Percentiles rank a stretch among this genome's conserved stretches.
Conservation (phyloP, 352 stramenopile genomes). For the Globisporangium irregulare region DNA sequence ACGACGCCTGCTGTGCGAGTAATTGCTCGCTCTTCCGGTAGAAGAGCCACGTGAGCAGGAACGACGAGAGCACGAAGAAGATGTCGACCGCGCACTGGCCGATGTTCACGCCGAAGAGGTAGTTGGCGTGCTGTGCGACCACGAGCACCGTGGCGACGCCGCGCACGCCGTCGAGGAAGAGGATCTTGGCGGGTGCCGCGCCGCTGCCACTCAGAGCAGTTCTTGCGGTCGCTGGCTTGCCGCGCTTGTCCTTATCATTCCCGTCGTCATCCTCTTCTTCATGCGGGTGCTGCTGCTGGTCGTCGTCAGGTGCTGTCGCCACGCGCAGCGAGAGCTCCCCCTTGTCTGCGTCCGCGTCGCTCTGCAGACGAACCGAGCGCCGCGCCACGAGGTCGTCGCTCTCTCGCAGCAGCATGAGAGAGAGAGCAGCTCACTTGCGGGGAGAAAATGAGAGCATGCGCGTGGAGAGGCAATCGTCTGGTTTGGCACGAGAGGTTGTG, state of each 20-base stretch:
- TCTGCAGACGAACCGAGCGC: background rate
- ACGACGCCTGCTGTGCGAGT: constrained; percentile 11
- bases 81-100: too few species aligned
- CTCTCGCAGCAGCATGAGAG: background rate
- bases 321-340: background rate
- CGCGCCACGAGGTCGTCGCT: background rate
- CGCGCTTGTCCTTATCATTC: background rate
- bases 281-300: background rate
- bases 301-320: background rate
- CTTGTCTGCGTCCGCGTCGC: background rate
- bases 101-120: constrained; percentile 15
- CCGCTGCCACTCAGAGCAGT: background rate
- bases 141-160: constrained; percentile 18
- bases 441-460: too few species aligned
- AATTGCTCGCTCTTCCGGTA: constrained; percentile 20
- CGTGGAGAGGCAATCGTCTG: too few species aligned
- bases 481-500: too few species aligned
- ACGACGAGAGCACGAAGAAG: constrained; percentile 27
- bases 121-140: constrained; percentile 20
- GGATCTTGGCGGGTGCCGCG: constrained; percentile 8
- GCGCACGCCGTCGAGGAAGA: constrained; percentile 20
- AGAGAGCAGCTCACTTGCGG: too few species aligned
- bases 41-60: constrained; percentile 25
- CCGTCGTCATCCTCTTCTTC: background rate
- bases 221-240: background rate